Conservation (phyloP, 2,329 filamentous ascomycete species). For the Colletotrichum musae region DNA sequence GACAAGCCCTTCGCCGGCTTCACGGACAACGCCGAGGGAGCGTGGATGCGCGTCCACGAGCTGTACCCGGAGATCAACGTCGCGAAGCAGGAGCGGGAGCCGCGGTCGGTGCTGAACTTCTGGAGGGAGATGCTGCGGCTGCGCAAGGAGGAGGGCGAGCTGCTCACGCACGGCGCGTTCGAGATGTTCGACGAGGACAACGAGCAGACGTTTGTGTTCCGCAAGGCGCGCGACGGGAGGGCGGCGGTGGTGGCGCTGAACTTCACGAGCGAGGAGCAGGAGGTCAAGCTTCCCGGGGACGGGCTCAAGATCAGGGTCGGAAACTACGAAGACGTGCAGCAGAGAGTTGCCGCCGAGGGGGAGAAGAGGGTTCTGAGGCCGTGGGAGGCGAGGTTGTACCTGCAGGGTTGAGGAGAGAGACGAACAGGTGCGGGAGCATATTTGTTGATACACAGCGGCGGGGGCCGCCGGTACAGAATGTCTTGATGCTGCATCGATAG, state of each 20-base stretch:
- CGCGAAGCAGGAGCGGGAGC: constrained; percentile 59
- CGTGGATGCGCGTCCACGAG: constrained; percentile 76
- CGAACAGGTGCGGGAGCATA: not conserved
- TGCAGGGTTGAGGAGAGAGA: constrained; percentile 37
- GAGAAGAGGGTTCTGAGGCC: constrained; percentile 46
- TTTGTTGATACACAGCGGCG: not conserved
- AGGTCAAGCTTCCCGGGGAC: constrained; percentile 42
- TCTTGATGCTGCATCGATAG: constrained; percentile 8
- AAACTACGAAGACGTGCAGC: constrained; percentile 49
- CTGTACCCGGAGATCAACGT: constrained; percentile 70
- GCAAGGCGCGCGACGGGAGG: constrained; percentile 51
- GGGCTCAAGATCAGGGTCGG: constrained; percentile 45
- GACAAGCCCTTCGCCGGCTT: constrained; percentile 72
- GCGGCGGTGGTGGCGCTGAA: constrained; percentile 54
- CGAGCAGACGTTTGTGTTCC: constrained; percentile 60
- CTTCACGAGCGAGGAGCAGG: constrained; percentile 54
- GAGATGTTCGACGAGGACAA: constrained; percentile 64
- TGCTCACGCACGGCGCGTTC: constrained; percentile 75
- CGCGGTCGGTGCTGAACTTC: constrained; percentile 69
- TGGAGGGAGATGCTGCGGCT: constrained; percentile 70
- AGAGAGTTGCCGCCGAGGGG: constrained; percentile 20
- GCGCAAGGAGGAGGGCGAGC: constrained; percentile 68
- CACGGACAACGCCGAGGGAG: constrained; percentile 55
- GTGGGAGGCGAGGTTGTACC: constrained; percentile 54
- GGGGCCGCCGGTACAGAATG: not conserved